These are phyloP conservation scores for Psidium guajava DNA, from an alignment of 345 rosid genomes.

Conservation along the genomic window DNA sequence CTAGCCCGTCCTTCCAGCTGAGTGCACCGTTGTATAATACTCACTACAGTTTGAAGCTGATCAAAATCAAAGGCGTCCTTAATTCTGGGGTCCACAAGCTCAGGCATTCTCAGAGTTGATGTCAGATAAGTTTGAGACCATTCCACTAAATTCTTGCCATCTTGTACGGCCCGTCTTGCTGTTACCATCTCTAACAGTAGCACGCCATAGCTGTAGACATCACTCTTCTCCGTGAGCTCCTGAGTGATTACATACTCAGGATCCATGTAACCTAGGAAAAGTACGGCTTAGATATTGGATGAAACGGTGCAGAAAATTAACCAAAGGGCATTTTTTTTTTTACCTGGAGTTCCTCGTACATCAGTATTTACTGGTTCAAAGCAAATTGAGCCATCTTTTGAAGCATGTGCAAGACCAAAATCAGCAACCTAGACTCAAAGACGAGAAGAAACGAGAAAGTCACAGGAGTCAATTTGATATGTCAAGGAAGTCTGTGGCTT, in stretches of 20 bases:
- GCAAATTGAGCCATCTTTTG: constrained; percentile 78
- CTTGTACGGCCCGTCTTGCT: constrained; percentile 65
- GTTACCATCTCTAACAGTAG: constrained; percentile 76
- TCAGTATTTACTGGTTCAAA: constrained; percentile 83
- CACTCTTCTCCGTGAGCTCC: constrained; percentile 89
- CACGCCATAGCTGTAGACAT: constrained; percentile 89
- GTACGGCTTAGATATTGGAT: neutral
- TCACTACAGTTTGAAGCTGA: constrained; percentile 58
- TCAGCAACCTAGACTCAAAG: constrained; percentile 71
- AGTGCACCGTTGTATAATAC: constrained; percentile 81
- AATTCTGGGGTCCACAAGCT: constrained; percentile 57
- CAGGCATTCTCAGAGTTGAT: constrained; percentile 41
- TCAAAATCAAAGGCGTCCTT: constrained; percentile 53
- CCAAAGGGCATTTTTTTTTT: neutral
- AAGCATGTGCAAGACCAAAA: constrained; percentile 91
- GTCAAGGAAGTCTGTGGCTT: neutral
- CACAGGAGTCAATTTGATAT: neutral
- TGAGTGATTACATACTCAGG: constrained; percentile 84
- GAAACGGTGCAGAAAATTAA: neutral
- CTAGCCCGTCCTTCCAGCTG: constrained; percentile 69
- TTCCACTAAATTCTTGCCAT: constrained; percentile 69
- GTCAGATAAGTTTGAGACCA: constrained; percentile 44
- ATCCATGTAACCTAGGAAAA: constrained; percentile 78
- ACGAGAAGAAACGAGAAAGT: neutral
- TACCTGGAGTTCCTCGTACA: constrained; percentile 98